Evolutionary conservation across 192 early-diverging fungal species (phyloP), one percentile per base, ranked within the genome.

Genomic region (Backusella mclennaniae): DNA sequence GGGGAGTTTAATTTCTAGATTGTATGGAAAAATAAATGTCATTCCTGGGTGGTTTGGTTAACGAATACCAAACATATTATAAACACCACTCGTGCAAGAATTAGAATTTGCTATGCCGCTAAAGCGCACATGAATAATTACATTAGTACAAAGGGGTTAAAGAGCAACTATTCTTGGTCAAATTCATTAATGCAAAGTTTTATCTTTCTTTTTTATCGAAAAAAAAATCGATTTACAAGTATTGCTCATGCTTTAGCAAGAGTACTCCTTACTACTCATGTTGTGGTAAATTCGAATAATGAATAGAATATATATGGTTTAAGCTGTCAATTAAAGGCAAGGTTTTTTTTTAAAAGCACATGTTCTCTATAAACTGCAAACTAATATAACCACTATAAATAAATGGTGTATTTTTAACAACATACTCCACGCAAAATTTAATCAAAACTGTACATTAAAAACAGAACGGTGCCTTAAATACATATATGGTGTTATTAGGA

Each of bases 111-210:
- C 56, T 63, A 59, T 59, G 53, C 53, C 53, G 53, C 23, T 59
- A 59, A 59, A 11, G 53, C 23, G 26, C 53, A 59, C 53, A 59
- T 59, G 53, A 59, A 21, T 59, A 21, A 59, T 59, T 7, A 23
- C 53, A 59, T 59, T 59, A 59, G 53, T 59, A 11, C 23, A 59
- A 59, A 59, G 53, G 53, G 11, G 53, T 9, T 21, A 59, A 63
- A 63, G 26, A 63, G 12, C 9, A 63, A 63, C 56, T 63, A 63
- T 29, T 63, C 56, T 63, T 63, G 56, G 56, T 12, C 56, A 29
- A 63, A 63, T 63, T 63, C 56, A 63, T 63, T 63, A 63, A 63
- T 63, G 56, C 56, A 63, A 63, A 26, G 21, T 59, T 63, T 63
- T 63, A 11, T 63, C 29, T 63, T 14, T 63, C 23, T 29, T 63